A percentile compares a stretch with the other conserved stretches of the same genome.
phyloP scores from a whole-genome alignment of 176 grass and related monocot species.

The Saccharum officinarum region DNA sequence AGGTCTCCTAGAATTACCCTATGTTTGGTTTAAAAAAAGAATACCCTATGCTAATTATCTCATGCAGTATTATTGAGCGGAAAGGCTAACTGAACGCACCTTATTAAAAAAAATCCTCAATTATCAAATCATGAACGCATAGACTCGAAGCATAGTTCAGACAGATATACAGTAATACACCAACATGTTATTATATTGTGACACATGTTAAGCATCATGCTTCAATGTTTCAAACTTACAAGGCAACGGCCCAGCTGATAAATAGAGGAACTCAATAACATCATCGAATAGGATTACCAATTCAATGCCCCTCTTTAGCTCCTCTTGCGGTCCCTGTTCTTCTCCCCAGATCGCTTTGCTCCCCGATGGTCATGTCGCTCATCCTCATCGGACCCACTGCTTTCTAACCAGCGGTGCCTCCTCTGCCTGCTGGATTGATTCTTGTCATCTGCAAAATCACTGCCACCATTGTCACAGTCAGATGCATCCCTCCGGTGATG shows the following conservation, averaged over 20 bases:
- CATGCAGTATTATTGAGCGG: not conserved
- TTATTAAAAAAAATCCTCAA: not conserved
- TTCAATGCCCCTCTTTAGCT: slow-evolving; percentile 24
- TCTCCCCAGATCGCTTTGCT: slow-evolving; percentile 39
- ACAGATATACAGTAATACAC: not conserved
- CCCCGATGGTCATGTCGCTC: slow-evolving; percentile 21
- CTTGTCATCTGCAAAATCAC: slow-evolving; percentile 21
- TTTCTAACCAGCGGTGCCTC: slow-evolving; percentile 14
- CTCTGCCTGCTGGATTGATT: slow-evolving; percentile 40
- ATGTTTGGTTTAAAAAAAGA: not conserved
- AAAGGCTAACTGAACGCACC: not conserved
- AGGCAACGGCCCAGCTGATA: not conserved
- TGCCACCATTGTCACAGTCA: slow-evolving; percentile 39
- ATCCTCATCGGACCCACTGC: slow-evolving; percentile 39
- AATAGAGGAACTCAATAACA: not conserved
- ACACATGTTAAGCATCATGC: slow-evolving; percentile 8
- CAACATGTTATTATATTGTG: not conserved
- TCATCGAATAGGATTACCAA: slow-evolving; percentile 19
- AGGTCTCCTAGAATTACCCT: not conserved
- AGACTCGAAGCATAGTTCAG: not conserved
- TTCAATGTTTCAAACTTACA: slow-evolving; percentile 14
- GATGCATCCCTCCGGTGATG: slow-evolving; percentile 50
- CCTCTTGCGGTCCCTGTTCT: slow-evolving; percentile 40
- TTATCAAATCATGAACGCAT: not conserved
- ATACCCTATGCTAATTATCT: not conserved